Percentiles rank a stretch among this genome's conserved stretches.
phyloP scores from a whole-genome alignment of 2,329 filamentous ascomycete species.

The Zymoseptoria crescenta region DNA sequence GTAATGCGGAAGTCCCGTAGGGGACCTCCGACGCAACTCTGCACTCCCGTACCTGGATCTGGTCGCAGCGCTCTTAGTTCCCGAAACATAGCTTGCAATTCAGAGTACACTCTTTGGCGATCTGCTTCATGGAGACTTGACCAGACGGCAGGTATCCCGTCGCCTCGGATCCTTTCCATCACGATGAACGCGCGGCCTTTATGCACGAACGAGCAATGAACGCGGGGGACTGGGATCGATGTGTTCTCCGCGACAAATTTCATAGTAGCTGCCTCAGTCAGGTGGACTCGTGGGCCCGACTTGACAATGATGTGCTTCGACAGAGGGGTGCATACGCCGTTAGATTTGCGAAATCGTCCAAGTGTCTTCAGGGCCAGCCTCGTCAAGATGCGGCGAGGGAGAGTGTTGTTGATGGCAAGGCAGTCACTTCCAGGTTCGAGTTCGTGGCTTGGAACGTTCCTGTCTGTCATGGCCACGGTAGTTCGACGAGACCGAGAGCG shows the following conservation, averaged over 20 bases:
- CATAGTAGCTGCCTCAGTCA: slow-evolving; percentile 4
- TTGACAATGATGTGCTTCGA: slow-evolving; percentile 4
- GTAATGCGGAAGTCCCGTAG: slow-evolving; percentile 2
- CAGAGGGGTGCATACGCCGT: slow-evolving; percentile 5
- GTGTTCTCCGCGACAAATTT: slow-evolving; percentile 3
- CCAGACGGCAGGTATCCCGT: not conserved
- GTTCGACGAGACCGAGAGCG: too few species aligned
- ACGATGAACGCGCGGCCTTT: slow-evolving; percentile 2
- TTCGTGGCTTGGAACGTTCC: not conserved
- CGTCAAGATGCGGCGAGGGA: slow-evolving; percentile 1
- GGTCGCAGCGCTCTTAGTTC: slow-evolving; percentile 1
- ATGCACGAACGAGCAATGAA: slow-evolving; percentile 4
- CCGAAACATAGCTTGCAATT: slow-evolving; percentile 1
- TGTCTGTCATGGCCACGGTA: not conserved
- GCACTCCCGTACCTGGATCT: not conserved
- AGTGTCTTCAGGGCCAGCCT: slow-evolving; percentile 3
- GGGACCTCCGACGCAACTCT: slow-evolving; percentile 5
- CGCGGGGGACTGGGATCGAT: slow-evolving; percentile 3
- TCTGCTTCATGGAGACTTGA: not conserved
- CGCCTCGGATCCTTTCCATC: slow-evolving; percentile 2
- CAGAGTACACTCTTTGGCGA: not conserved
- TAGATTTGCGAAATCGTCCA: slow-evolving; percentile 4
- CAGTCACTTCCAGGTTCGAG: not conserved
- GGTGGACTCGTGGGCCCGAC: slow-evolving; percentile 2
- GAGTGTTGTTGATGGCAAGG: slow-evolving; percentile 2